These are phyloP conservation scores for Mikania micrantha DNA, from an alignment of 129 eudicot species.

Conservation along the genomic window DNA sequence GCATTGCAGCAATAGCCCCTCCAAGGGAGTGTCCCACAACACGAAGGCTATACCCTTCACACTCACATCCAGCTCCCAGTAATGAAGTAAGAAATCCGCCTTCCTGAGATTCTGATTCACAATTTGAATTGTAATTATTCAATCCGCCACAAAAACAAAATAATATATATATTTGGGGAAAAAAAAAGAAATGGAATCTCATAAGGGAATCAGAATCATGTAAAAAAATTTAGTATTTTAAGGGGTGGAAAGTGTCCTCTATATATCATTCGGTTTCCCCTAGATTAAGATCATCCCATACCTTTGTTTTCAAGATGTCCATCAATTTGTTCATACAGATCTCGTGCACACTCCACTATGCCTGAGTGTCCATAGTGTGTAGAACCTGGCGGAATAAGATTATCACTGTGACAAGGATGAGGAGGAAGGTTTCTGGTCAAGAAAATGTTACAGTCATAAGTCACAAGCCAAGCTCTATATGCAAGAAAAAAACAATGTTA, in stretches of 20 bases:
- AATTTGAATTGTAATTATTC: not conserved
- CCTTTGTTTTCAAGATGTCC: constrained; percentile 37
- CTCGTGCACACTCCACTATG: constrained; percentile 58
- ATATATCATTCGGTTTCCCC: not conserved
- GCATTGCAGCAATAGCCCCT: constrained; percentile 64
- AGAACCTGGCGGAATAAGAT: constrained; percentile 38
- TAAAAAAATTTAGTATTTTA: not conserved
- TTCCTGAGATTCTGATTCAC: constrained; percentile 20
- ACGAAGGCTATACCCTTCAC: constrained; percentile 57
- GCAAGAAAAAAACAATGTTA: not conserved
- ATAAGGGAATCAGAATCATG: not conserved
- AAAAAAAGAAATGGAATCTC: not conserved
- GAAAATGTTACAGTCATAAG: constrained; percentile 13
- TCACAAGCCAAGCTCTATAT: constrained; percentile 19
- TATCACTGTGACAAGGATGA: constrained; percentile 44
- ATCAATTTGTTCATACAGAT: constrained; percentile 57
- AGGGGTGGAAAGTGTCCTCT: not conserved
- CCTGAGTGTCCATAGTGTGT: constrained; percentile 71
- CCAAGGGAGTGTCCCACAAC: constrained; percentile 84
- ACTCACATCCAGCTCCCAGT: constrained; percentile 60
- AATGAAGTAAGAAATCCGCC: constrained; percentile 65
- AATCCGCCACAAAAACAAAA: not conserved
- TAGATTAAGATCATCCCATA: not conserved
- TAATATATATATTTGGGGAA: too few relatives aligned
- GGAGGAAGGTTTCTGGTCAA: constrained; percentile 27